Base-by-base conservation (phyloP, 139 green algal genomes). In the Gonium pectorale region DNA sequence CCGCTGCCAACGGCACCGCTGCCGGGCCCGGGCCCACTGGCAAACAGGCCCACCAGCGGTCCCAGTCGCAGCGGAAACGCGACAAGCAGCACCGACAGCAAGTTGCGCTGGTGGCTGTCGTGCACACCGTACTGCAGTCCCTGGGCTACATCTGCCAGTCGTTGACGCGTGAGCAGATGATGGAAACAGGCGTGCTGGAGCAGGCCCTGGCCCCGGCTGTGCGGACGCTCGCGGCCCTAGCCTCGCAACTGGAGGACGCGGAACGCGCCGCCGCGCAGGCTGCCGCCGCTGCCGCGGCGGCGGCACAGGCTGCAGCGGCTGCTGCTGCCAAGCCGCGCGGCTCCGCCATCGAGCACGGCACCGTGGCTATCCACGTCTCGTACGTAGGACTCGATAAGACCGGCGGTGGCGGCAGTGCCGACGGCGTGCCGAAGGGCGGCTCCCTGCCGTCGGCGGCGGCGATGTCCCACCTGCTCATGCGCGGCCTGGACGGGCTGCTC, bases 71-170 rank as follows among this genome's bases (percentile, higher is more conserved):
- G 52, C 54, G 54, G 38, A 66, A 51, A 38, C 73, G 54, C 38
- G 73, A 81, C 49, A 44, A 31, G 59, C 54, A 69, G 74, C 54
- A 70, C 38, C 46, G 31, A 41, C 74, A 81, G 27, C 74, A 81
- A 37, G 11, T 70, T 15, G 56, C 40, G 27, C 38, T n/a, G 7
- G 29, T n/a, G 38, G n/a, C 17, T 0, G 59, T 68, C 1, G 60
- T 33, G n/a, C 75, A 71, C 40, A 59, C 31, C 6, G 75, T 82
- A 0, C 33, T 71, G 75, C 75, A 72, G 54, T 35, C 56, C 2
- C 26, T 82, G 7, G 75, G 75, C 7, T 82, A 82, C 75, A 71
- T 82, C 59, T 72, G 75, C 75, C 75, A 82, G 75, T 17, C 59
- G 40, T 29, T 82, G 15, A 60, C 17, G 9, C 26, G 40, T 29